These are phyloP conservation scores for Daldinia eschscholtzii DNA, from an alignment of 2,329 filamentous ascomycete genomes.

Conservation along the genomic window DNA sequence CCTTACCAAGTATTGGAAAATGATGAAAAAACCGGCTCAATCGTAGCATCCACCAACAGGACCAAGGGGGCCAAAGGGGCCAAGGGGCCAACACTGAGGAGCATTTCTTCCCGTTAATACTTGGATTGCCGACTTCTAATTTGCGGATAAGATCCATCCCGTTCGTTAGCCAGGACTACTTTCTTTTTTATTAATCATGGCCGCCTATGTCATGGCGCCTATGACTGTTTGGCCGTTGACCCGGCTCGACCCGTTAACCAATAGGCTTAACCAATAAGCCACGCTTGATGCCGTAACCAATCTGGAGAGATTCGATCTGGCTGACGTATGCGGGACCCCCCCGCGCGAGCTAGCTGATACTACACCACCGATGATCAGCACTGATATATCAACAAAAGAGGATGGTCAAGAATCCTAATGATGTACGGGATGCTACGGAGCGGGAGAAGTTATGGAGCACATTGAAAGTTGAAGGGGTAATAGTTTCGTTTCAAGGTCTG, in stretches of 20 bases:
- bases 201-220: slow-evolving; percentile 37
- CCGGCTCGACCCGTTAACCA: slow-evolving; percentile 37
- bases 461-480: slow-evolving; percentile 29
- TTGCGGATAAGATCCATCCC: slow-evolving; percentile 27
- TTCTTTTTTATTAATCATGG: slow-evolving; percentile 26
- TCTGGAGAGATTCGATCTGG: slow-evolving; percentile 25
- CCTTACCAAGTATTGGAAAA: not conserved
- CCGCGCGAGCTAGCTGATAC: slow-evolving; percentile 27
- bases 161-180: slow-evolving; percentile 12
- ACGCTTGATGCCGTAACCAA: slow-evolving; percentile 19
- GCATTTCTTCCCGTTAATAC: slow-evolving; percentile 26
- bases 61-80: not conserved
- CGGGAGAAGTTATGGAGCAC: slow-evolving; percentile 16
- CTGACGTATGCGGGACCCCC: slow-evolving; percentile 38
- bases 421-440: slow-evolving; percentile 38
- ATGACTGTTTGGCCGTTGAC: slow-evolving; percentile 36
- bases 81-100: slow-evolving; percentile 15
- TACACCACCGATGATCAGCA: slow-evolving; percentile 37
- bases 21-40: slow-evolving; percentile 8
- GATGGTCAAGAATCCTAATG: slow-evolving; percentile 33
- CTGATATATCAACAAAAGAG: slow-evolving; percentile 28
- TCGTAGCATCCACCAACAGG: slow-evolving; percentile 7
- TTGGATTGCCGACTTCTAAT: slow-evolving; percentile 27
- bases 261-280: slow-evolving; percentile 31
- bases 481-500: slow-evolving; percentile 33